A percentile compares a stretch with the other conserved stretches of the same genome.
These are phyloP conservation scores for Penicillium brevicompactum DNA, from an alignment of 2,329 filamentous ascomycete genomes.

Conservation along the genomic window DNA sequence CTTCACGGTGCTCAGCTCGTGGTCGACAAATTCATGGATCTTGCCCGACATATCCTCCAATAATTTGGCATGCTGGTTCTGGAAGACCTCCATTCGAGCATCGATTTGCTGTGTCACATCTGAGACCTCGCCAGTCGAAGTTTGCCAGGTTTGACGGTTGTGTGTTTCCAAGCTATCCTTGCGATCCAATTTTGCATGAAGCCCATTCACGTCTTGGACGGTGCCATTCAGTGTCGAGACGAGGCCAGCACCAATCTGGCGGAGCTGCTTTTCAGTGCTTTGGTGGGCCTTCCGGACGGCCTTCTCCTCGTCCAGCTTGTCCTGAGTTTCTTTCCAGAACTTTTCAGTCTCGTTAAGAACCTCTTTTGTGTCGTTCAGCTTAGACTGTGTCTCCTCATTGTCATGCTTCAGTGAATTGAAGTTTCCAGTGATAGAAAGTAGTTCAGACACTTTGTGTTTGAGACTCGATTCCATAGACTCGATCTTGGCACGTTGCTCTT, in stretches of 20 bases:
- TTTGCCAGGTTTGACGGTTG: constrained; percentile 78
- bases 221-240: constrained; percentile 77
- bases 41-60: constrained; percentile 68
- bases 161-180: constrained; percentile 79
- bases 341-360: constrained; percentile 86
- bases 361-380: constrained; percentile 77
- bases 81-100: constrained; percentile 71
- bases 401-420: constrained; percentile 90
- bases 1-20: constrained; percentile 72
- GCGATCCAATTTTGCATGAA: constrained; percentile 83
- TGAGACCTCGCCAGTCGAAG: constrained; percentile 73
- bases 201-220: constrained; percentile 75
- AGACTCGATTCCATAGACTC: constrained; percentile 89
- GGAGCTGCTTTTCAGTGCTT: constrained; percentile 77
- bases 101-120: constrained; percentile 79
- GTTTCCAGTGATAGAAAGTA: constrained; percentile 81
- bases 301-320: constrained; percentile 76
- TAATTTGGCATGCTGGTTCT: constrained; percentile 70
- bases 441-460: constrained; percentile 89
- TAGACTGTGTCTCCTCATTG: constrained; percentile 72
- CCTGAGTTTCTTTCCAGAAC: constrained; percentile 74
- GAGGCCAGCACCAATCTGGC: constrained; percentile 71
- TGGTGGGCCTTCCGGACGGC: constrained; percentile 80
- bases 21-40: constrained; percentile 75
- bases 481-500: constrained; percentile 90